Evolutionary conservation across 225 moss, liverwort and hornwort genomes (phyloP), one percentile per base, ranked within the genome.

Genomic region (Physcomitrium patens): DNA sequence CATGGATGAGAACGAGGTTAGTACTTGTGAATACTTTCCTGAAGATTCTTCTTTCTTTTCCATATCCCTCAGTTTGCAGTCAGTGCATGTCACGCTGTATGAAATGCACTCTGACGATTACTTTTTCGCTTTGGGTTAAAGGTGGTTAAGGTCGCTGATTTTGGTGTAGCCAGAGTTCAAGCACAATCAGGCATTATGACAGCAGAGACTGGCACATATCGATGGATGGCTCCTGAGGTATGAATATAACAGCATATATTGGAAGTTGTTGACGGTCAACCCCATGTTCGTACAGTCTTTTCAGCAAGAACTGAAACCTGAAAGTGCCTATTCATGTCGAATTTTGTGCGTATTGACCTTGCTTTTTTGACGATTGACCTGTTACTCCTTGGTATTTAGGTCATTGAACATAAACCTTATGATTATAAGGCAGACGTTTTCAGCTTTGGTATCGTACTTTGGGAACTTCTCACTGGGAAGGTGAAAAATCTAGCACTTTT

Each of bases 191-290:
- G 95, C 50, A 89, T 95, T 17, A 95, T 95, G 95, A 95, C 95
- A 64, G 95, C 92, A 45, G 95, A 95, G 82, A 95, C 95, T 14
- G 95, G 95, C 74, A 95, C 95, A 14, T 95, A 95, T 64, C 84
- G 95, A 68, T 95, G 95, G 95, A 95, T 95, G 95, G 95, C 95
- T 61, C 95, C 95, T 63, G 94, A 95, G 92, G 94, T 94, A 89
- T 57, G 66, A 16, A 31, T 28, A 26, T 28, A 54, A 62, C 37
- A 22, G 31, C 31, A 15, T 69, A 31, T 43, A 24, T 63, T 18
- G 0, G 48, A 63, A 16, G 37, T 63, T 69, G 5, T 68, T 55
- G 27, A 31, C 60, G 10, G 43, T 6, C 18, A 53, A 50, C 9
- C 49, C 49, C 49, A 27, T 67, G 22, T 31, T 67, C 18, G 6